Conservation (phyloP, 257 asterid species). For the Haberlea rhodopensis region DNA sequence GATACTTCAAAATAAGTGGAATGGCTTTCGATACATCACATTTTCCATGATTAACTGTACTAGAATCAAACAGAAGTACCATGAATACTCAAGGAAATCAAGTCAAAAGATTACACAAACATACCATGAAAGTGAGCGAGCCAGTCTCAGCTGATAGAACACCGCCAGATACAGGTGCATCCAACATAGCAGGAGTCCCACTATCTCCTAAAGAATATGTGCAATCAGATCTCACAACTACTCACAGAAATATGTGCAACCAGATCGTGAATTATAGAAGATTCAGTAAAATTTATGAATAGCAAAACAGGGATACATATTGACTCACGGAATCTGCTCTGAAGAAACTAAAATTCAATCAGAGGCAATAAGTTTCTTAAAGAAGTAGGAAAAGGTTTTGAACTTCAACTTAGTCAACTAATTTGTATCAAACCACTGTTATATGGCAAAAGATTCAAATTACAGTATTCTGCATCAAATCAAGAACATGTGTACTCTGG, state of each 20-base stretch:
- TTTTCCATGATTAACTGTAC: not conserved
- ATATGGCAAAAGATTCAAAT: not conserved
- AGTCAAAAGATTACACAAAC: slow-evolving; percentile 10
- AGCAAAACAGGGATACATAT: not conserved
- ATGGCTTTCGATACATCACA: not conserved
- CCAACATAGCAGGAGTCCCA: slow-evolving; percentile 71
- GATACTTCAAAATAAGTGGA: too few relatives aligned
- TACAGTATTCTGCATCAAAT: not conserved
- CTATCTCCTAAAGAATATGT: slow-evolving; percentile 36
- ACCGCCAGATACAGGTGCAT: slow-evolving; percentile 99
- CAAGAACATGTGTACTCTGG: not conserved
- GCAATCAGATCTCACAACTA: not conserved
- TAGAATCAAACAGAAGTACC: not conserved
- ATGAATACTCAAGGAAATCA: not conserved
- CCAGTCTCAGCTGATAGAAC: slow-evolving; percentile 84
- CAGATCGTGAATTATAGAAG: not conserved
- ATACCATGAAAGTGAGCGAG: slow-evolving; percentile 94
- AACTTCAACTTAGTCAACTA: not conserved
- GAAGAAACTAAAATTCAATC: not conserved
- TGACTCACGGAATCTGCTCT: not conserved
- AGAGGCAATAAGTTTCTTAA: not conserved
- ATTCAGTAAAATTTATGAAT: not conserved
- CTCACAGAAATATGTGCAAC: not conserved
- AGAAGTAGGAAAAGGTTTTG: not conserved
- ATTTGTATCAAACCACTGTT: not conserved